Conservation (phyloP, 306 rosid species). For the Adenanthera pavonina region DNA sequence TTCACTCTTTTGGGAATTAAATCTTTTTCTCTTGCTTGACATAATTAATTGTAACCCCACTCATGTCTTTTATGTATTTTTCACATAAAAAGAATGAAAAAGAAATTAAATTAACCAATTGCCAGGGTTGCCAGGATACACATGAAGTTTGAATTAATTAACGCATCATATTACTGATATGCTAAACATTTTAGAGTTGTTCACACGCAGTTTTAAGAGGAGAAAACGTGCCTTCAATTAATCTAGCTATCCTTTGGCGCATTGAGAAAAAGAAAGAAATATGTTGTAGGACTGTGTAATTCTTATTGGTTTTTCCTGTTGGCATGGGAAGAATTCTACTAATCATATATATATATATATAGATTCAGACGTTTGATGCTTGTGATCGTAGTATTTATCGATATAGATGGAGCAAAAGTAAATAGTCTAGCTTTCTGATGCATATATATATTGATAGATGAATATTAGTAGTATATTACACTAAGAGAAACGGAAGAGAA, state of each 20-base stretch:
- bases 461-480: too few relatives aligned
- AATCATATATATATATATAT: conserved; percentile 13
- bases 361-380: background rate
- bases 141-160: conserved; percentile 56
- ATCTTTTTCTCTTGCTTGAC: too few relatives aligned
- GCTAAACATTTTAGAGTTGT: too few relatives aligned
- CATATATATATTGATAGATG: too few relatives aligned
- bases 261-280: background rate
- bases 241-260: background rate
- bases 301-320: conserved; percentile 1
- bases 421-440: too few relatives aligned
- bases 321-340: conserved; percentile 4
- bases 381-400: background rate
- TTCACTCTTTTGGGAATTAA: too few relatives aligned
- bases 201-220: background rate
- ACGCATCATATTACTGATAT: background rate
- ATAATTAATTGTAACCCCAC: too few relatives aligned
- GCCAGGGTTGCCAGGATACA: too few relatives aligned
- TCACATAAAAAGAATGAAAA: too few relatives aligned
- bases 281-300: background rate
- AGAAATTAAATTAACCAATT: too few relatives aligned
- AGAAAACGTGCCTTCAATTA: background rate
- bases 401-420: background rate
- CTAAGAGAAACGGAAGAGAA: too few relatives aligned
- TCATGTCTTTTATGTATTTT: too few relatives aligned